Conservation (phyloP, 208 protist genomes). For the Leishmania arabica region DNA sequence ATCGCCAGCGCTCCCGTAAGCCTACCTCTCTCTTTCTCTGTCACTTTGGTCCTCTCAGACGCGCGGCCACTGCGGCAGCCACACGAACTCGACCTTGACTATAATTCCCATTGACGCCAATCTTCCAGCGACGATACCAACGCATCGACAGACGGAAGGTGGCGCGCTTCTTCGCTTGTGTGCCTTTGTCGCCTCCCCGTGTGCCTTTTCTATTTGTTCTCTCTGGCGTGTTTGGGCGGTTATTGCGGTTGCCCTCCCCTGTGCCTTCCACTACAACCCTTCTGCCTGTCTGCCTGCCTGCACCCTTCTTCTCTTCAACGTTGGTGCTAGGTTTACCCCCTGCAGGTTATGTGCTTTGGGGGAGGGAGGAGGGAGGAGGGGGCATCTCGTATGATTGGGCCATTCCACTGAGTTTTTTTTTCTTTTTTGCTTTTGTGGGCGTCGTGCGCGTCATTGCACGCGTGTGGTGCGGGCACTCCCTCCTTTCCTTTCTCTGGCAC, state of each 20-base stretch:
- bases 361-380: no score
- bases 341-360: no score
- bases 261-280: background rate
- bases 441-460: no score
- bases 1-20: background rate
- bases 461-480: background rate
- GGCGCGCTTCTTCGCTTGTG: background rate
- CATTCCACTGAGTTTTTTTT: background rate
- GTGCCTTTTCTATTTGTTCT: conserved; percentile 5
- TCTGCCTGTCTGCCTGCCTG: background rate
- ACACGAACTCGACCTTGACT: background rate
- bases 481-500: background rate
- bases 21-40: background rate
- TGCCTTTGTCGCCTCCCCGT: background rate
- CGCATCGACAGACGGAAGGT: background rate
- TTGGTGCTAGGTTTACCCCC: no score
- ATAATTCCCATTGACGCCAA: background rate
- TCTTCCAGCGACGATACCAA: background rate
- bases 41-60: background rate
- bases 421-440: background rate
- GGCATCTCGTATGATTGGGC: no score
- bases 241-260: background rate
- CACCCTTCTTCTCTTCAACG: background rate
- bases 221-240: background rate
- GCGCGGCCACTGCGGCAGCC: background rate